Evolutionary conservation across 2,329 filamentous ascomycete genomes (phyloP).

Genomic region (Reticulascus tulasneorum): DNA sequence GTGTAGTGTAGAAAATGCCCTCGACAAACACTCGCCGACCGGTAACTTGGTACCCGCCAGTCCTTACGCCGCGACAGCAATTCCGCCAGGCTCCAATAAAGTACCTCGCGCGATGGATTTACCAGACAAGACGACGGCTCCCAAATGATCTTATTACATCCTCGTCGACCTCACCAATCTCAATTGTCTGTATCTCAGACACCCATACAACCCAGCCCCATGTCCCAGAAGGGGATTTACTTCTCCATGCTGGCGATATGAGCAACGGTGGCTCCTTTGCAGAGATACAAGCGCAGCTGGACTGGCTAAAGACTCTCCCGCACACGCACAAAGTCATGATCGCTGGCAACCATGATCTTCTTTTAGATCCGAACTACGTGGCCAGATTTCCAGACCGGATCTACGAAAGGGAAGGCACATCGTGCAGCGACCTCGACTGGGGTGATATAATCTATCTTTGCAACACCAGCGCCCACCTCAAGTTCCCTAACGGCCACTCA

Average conservation of each 20-base stretch:
- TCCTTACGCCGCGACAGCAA: too few relatives aligned
- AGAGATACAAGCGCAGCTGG: slow-evolving; percentile 33
- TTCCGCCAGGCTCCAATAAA: too few relatives aligned
- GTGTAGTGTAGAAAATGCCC: too few relatives aligned
- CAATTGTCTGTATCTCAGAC: slow-evolving; percentile 39
- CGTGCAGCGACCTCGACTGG: slow-evolving; percentile 16
- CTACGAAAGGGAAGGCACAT: not conserved
- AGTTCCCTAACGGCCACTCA: slow-evolving; percentile 20
- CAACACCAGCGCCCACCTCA: slow-evolving; percentile 14
- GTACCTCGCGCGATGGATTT: too few relatives aligned
- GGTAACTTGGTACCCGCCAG: too few relatives aligned
- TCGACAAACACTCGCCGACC: too few relatives aligned
- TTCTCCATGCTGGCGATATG: slow-evolving; percentile 47
- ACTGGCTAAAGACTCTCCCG: slow-evolving; percentile 36
- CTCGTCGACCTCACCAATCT: too few relatives aligned
- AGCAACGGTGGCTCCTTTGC: slow-evolving; percentile 37
- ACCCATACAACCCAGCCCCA: slow-evolving; percentile 35
- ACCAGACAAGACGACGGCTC: too few relatives aligned
- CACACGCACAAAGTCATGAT: slow-evolving; percentile 41
- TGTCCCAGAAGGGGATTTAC: slow-evolving; percentile 37
- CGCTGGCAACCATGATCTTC: slow-evolving; percentile 42
- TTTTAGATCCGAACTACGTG: slow-evolving; percentile 19
- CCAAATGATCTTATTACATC: too few relatives aligned
- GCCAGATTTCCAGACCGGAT: slow-evolving; percentile 5
- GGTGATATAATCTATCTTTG: slow-evolving; percentile 21